Evolutionary conservation across 2,329 filamentous ascomycete genomes (phyloP), one percentile per base, ranked within the genome.

Genomic region (Sarocladiaceae sp.): DNA sequence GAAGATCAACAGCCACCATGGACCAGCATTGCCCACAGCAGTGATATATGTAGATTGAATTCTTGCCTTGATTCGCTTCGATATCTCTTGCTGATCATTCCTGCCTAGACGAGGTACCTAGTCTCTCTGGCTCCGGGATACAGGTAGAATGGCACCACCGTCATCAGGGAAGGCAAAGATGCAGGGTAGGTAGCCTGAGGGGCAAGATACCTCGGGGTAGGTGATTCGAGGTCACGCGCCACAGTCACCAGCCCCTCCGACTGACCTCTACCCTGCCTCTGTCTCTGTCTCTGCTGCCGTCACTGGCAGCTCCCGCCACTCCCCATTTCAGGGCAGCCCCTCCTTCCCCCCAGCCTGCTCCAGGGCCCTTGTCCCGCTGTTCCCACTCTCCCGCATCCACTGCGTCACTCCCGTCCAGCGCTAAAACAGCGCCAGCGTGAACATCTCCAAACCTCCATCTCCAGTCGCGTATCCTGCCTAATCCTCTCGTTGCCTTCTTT

Each of bases 301-400:
- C n/a, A n/a, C n/a, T n/a, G n/a, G n/a, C 37, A 41, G 37, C 37
- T 41, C 20, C 37, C 37, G 37, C 37, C 37, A 41, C 37, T 29
- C 12, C 13, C 19, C n/a, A n/a, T n/a, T n/a, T n/a, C n/a, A n/a
- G n/a, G n/a, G n/a, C n/a, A n/a, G n/a, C n/a, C n/a, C n/a, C n/a
- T n/a, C n/a, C n/a, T n/a, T n/a, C 19, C 19, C 37, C 19, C 34
- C 11, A 5, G 19, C 10, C 20, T 9, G 12, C 34, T 10, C 7
- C 33, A 9, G 15, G 6, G n/a, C 21, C 9, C 18, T 15, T 23
- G 6, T 18, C 6, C 15, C n/a, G n/a, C n/a, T n/a, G n/a, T 21
- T 41, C 23, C 37, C 37, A 41, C 37, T 41, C n/a, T 41, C 37
- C 37, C 37, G 37, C 37, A 27, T 29, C 12, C 37, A 27, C 37